Evolutionary conservation across 2,329 filamentous ascomycete genomes (phyloP), one percentile per base, ranked within the genome.

Genomic region (Pseudogymnoascus sp.): DNA sequence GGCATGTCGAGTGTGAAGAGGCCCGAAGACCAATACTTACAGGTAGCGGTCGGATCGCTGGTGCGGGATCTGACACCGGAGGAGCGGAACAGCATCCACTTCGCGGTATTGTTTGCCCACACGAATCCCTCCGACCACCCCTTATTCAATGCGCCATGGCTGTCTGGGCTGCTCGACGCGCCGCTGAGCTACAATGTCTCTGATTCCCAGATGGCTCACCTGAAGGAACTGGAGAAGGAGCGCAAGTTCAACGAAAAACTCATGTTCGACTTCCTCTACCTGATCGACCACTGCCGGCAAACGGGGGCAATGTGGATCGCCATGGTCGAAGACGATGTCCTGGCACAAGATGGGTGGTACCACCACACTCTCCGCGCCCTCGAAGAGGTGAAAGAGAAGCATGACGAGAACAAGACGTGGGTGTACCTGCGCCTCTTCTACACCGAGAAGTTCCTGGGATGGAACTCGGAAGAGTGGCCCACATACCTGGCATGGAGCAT

Each of bases 381-480:
- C 0, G 63, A 64, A 0, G 62, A 71, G 5, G 68, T 76, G 28
- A 73, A 76, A 63, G 63, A 67, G 7, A 64, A 65, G 47, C 38
- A 47, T 23, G 61, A 60, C n/a, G 53, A 33, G 25, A 68, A 50
- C 14, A 70, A 73, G 40, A 59, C 62, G 11, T 65, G 64, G 64
- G 40, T 65, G 35, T 77, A 77, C 63, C 65, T 77, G 1, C 72
- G 75, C 0, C 66, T 77, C 28, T 77, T 77, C 66, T 76, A 76
- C 65, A 75, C 74, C 4, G 75, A 77, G 63, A 66, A 73, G 1
- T 69, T 74, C 11, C 73, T 76, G 69, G 74, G 74, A 4, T 77
- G 75, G 75, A 76, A 76, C 62, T 68, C 67, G 12, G 74, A 76
- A 63, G 73, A 76, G 64, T 70, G 71, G 66, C 67, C 69, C 2